Evolutionary conservation across 2,329 filamentous ascomycete species (phyloP), one percentile per base, ranked within the genome.

Genomic region (Dichotomopilus funicola): DNA sequence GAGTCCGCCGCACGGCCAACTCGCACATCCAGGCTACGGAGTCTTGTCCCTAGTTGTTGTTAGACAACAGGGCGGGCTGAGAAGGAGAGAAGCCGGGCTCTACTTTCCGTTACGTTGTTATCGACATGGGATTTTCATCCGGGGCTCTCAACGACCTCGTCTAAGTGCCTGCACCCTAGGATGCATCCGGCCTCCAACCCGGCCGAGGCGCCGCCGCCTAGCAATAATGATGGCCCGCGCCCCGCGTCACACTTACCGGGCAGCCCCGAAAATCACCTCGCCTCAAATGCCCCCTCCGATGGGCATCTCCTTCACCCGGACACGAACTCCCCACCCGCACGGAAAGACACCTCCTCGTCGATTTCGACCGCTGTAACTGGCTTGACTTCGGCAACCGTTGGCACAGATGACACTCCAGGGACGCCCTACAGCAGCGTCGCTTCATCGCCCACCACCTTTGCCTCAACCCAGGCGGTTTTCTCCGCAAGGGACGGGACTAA

Each of bases 401-500:
- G 69, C 61, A 74, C 75, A 53, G 67, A 68, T 62, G 78, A 80
- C 65, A 77, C 76, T 63, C 73, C 69, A 62, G 73, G 75, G 64
- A 77, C 75, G 64, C 74, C 73, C 63, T 80, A 78, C 66, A 79
- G 73, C 66, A 78, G 73, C 71, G 72, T 75, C 67, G 75, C 79
- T 62, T 75, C 76, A 63, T 80, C 79, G 65, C 75, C 75, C 2
- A 75, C 75, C 2, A 36, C 45, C 34, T 46, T 51, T 62, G 69
- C 72, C 62, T 68, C 61, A 6, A 57, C 72, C 53, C 77, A 80
- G 66, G 77, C 74, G 62, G 77, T 79, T 65, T 81, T 81, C 67
- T 78, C 78, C 58, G 71, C 79, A 60, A 76, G 76, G 68, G 79
- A 81, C 73, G 78, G 77, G 59, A 71, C 73, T 68, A 78, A 80